These are phyloP conservation scores for Oxytropis ochrocephala DNA, from an alignment of 306 rosid species.

Conservation along the genomic window DNA sequence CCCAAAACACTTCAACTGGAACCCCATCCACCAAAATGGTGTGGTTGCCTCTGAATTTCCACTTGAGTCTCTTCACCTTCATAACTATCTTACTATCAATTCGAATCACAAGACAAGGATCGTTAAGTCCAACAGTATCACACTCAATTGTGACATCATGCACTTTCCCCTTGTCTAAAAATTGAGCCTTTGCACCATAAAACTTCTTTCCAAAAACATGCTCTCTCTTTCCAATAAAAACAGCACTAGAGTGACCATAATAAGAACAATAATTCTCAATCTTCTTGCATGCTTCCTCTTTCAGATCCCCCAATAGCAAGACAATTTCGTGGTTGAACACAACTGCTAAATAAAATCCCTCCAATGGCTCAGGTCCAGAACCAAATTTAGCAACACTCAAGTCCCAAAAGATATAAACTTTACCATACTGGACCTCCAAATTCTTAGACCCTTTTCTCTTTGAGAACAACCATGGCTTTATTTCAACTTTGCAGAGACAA, in stretches of 20 bases:
- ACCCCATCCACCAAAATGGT: slow-evolving; percentile 74
- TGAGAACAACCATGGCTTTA: slow-evolving; percentile 88
- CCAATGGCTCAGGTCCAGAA: slow-evolving; percentile 72
- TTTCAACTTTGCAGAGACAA: slow-evolving; percentile 64
- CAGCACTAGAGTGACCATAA: slow-evolving; percentile 31
- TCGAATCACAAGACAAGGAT: slow-evolving; percentile 65
- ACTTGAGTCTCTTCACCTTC: slow-evolving; percentile 70
- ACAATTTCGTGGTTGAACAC: slow-evolving; percentile 48
- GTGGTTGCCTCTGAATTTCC: slow-evolving; percentile 84
- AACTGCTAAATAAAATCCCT: slow-evolving; percentile 57
- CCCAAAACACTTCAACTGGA: slow-evolving; percentile 82
- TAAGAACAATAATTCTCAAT: slow-evolving; percentile 24
- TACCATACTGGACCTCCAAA: slow-evolving; percentile 52
- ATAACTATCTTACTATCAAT: slow-evolving; percentile 68
- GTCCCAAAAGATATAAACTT: slow-evolving; percentile 67
- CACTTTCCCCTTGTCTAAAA: slow-evolving; percentile 57
- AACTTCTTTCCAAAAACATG: slow-evolving; percentile 69
- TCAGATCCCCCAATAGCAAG: slow-evolving; percentile 64
- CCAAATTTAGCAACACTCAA: slow-evolving; percentile 71
- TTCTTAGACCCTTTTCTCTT: slow-evolving; percentile 74
- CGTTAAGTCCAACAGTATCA: slow-evolving; percentile 49
- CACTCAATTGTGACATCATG: slow-evolving; percentile 78
- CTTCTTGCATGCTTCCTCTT: slow-evolving; percentile 51
- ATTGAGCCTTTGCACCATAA: slow-evolving; percentile 60
- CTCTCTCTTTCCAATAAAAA: slow-evolving; percentile 63